Base-by-base conservation (phyloP, 2,329 filamentous ascomycete genomes). In the Iodosphaeria phyllophila region DNA sequence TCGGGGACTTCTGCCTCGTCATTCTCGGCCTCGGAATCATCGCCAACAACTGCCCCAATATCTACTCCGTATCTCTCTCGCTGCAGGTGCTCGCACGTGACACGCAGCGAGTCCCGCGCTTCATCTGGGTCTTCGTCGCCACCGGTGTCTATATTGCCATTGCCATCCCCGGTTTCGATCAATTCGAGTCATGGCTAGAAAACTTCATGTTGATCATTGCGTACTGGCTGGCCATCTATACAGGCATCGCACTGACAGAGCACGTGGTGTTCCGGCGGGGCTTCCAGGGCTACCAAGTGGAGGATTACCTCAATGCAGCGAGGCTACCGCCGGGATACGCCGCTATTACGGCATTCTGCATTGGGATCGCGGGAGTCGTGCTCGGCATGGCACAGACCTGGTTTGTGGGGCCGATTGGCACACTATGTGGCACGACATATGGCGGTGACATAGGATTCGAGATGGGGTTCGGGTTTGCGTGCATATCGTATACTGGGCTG, bases 191-290 rank as follows among this genome's bases (percentile, higher is more conserved):
- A 5, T 60, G 74, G 3, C 55, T 80, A 9, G 61, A 74, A 41
- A 74, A 76, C 46, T 77, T 80, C 48, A 75, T 80, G 67, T 47
- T 65, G 31, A 42, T 72, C 25, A 70, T 71, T 32, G 65, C 64
- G 3, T 82, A 80, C 52, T 82, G 75, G 74, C 57, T 80, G 2
- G 67, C 73, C 23, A 76, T 80, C 37, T 82, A 80, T 49, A 63
- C 68, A 33, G 72, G 64, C 23, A 64, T 80, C 32, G 54, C 64
- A 1, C 43, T 79, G 11, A 52, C 58, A 2, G 74, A 80, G 28
- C 74, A 80, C 47, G 64, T 78, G 38, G 37, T 76, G 40, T 79
- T 74, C 55, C 66, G 64, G 38, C 58, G 63, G 13, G 65, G 67
- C 3, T 64, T 74, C 34, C 27, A 32, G 3, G 67, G 65, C 6